A percentile compares a stretch with the other conserved stretches of the same genome.
phyloP scores from a whole-genome alignment of 2,329 filamentous ascomycete species.

The Iodosphaeria phyllophila region DNA sequence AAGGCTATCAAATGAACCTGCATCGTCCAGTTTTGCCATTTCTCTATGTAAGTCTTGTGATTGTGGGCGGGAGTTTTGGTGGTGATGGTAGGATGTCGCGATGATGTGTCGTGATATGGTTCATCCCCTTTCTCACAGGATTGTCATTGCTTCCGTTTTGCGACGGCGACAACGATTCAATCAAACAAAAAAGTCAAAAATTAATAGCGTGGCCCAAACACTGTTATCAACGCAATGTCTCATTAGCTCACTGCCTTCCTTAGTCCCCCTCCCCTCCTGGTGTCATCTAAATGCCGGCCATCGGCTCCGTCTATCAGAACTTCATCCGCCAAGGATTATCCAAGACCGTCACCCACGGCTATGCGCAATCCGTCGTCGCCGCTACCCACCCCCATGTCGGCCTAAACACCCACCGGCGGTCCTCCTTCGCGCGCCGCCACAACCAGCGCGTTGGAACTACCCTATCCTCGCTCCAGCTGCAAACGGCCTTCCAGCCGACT shows the following conservation, averaged over 20 bases:
- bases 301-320: slow-evolving; percentile 50
- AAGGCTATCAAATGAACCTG: slow-evolving; percentile 98
- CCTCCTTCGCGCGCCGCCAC: slow-evolving; percentile 40
- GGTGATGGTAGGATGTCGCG: no score
- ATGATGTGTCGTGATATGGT: no score
- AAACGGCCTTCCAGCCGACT: slow-evolving; percentile 54
- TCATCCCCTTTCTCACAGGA: slow-evolving; percentile 1
- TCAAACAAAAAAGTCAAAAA: neutral
- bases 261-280: slow-evolving; percentile 39
- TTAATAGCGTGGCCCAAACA: neutral
- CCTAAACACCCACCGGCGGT: slow-evolving; percentile 54
- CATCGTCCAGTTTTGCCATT: slow-evolving; percentile 43
- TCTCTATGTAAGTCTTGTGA: slow-evolving; percentile 48
- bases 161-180: neutral
- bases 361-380: slow-evolving; percentile 93
- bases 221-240: slow-evolving; percentile 1
- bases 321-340: slow-evolving; percentile 95
- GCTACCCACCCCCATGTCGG: slow-evolving; percentile 66
- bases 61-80: no score
- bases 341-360: slow-evolving; percentile 94
- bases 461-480: slow-evolving; percentile 46
- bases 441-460: slow-evolving; percentile 34
- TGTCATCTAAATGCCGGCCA: slow-evolving; percentile 79
- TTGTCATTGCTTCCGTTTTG: neutral
- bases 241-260: slow-evolving; percentile 9